These are phyloP conservation scores for Cordyceps tenuipes DNA, from an alignment of 2,329 filamentous ascomycete species.

Conservation along the genomic window DNA sequence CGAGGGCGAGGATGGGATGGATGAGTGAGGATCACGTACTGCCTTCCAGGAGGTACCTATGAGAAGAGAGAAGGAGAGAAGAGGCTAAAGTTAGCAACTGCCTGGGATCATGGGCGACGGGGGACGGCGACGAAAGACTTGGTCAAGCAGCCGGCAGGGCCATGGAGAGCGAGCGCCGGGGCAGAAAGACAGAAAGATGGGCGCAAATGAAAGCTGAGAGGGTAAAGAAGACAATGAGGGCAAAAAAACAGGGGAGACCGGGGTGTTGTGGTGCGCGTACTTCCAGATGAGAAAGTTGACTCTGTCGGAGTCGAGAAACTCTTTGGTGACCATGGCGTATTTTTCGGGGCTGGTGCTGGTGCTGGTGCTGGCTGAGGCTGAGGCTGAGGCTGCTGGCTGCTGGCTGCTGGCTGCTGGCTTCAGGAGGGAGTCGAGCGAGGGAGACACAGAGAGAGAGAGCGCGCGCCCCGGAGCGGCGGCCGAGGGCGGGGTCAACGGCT, in stretches of 20 bases:
- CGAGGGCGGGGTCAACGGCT: not conserved
- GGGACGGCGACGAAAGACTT: not conserved
- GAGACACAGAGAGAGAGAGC: not conserved
- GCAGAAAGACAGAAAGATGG: not conserved
- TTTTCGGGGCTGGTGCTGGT: conserved; percentile 2
- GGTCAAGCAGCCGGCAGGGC: not conserved
- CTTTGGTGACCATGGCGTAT: conserved; percentile 43
- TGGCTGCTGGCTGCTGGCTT: no score
- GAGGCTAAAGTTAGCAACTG: conserved; percentile 8
- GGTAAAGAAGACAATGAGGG: conserved; percentile 15
- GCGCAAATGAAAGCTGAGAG: conserved; percentile 10
- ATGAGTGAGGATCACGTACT: conserved; percentile 35
- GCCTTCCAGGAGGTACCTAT: conserved; percentile 53
- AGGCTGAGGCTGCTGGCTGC: no score
- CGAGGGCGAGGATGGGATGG: not conserved
- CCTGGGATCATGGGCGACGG: not conserved
- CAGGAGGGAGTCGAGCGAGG: not conserved
- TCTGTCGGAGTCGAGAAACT: conserved; percentile 57
- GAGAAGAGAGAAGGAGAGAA: not conserved
- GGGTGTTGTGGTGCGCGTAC: conserved; percentile 38
- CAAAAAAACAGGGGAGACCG: conserved; percentile 18
- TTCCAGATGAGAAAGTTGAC: conserved; percentile 66
- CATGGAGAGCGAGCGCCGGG: conserved; percentile 3
- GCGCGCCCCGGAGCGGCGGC: conserved; percentile 11
- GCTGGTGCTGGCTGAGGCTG: no score